These are phyloP conservation scores for Boletus eberwhitei DNA, from an alignment of 768 basidiomycete genomes.

Conservation along the genomic window DNA sequence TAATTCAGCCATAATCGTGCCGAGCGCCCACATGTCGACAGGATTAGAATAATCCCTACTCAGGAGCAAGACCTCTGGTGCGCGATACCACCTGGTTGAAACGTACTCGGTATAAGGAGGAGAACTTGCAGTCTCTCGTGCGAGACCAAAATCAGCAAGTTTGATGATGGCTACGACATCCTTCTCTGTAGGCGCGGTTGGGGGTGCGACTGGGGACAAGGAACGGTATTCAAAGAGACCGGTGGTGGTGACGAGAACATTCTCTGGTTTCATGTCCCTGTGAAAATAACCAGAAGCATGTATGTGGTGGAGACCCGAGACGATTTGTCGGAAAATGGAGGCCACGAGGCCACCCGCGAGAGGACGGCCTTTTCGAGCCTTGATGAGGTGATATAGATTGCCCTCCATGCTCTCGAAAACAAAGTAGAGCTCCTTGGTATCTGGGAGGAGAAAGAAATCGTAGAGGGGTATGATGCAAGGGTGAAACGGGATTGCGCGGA, in stretches of 20 bases:
- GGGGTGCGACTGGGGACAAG: slow-evolving; percentile 64
- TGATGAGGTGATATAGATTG: slow-evolving; percentile 98
- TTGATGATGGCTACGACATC: slow-evolving; percentile 98
- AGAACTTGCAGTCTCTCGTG: slow-evolving; percentile 78
- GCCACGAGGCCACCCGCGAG: slow-evolving; percentile 97
- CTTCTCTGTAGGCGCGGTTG: slow-evolving; percentile 70
- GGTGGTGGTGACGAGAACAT: slow-evolving; percentile 96
- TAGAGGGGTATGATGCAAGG: slow-evolving; percentile 98
- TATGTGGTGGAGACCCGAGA: slow-evolving; percentile 87
- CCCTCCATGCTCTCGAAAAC: slow-evolving; percentile 99
- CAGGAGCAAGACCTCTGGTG: slow-evolving; percentile 91
- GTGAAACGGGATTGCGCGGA: slow-evolving; percentile 92
- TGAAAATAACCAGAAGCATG: slow-evolving; percentile 95
- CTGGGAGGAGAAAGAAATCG: slow-evolving; percentile 97
- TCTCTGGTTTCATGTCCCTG: slow-evolving; percentile 99
- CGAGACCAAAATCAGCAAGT: slow-evolving; percentile 97
- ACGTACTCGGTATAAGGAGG: slow-evolving; percentile 99
- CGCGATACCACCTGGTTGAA: slow-evolving; percentile 99
- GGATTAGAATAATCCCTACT: slow-evolving; percentile 94
- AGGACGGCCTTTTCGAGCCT: slow-evolving; percentile 89
- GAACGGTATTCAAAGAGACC: slow-evolving; percentile 90
- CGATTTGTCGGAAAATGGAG: slow-evolving; percentile 91
- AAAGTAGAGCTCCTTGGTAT: slow-evolving; percentile 95
- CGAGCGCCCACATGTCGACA: slow-evolving; percentile 99
- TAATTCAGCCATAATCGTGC: slow-evolving; percentile 96